Evolutionary conservation across 2,329 filamentous ascomycete genomes (phyloP), one percentile per base, ranked within the genome.

Genomic region (Aspergillus puulaauensis): DNA sequence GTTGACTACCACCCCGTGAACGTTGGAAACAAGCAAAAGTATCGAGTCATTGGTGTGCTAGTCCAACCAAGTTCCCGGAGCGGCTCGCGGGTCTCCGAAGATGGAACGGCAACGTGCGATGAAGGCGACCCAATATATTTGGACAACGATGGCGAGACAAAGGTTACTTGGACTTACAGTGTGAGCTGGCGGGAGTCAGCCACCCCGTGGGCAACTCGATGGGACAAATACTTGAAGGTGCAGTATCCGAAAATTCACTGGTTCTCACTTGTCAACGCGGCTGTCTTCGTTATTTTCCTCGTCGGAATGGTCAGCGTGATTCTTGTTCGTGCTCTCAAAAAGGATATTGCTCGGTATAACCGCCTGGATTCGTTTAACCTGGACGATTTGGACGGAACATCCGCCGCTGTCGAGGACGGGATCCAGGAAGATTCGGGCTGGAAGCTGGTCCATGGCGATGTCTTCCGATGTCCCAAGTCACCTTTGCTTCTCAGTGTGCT

Each of bases 181-280:
- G 91, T 98, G 14, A 90, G 88, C 75, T 99, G 95, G 95, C 84
- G 83, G 57, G 85, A 87, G 64, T 97, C 92, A 0, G 71, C 83
- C 1, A 98, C 93, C 1, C 90, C 90, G 1, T 99, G 96, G 88
- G 95, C 95, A 27, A 99, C 95, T 12, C 86, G 95, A 63, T 99
- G 95, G 95, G 95, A 99, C 81, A 98, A 96, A 77, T 98, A 98
- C 73, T 83, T 99, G 37, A 93, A 98, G 70, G 93, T 99, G 31
- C 96, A 93, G 71, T 93, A 98, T 74, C 93, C 95, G 52, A 96
- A 95, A 80, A 98, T 99, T 67, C 95, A 99, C 75, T 99, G 95
- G 95, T 96, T 98, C 80, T 97, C 93, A 59, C 86, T 99, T 50
- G 90, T 98, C 77, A 96, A 96, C 76, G 97, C 93, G 37, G 90